Evolutionary conservation across 1,284 basidiomycete genomes (phyloP).

Genomic region (Irpex rosettiformis): DNA sequence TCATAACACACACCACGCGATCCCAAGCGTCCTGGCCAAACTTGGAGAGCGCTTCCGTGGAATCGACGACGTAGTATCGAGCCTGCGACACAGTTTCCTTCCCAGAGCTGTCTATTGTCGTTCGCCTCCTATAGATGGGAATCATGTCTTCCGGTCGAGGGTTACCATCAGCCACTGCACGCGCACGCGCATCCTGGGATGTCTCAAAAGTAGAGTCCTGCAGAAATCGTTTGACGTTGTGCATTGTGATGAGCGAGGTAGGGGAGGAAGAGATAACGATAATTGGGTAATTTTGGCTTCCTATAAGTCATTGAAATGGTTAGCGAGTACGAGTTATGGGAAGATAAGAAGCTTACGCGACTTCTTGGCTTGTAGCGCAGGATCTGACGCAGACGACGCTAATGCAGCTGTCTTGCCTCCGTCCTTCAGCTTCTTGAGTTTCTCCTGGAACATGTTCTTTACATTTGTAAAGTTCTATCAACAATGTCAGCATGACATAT

Average conservation of each 20-base stretch:
- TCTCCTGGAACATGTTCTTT: slow-evolving; percentile 58
- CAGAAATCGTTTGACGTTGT: slow-evolving; percentile 93
- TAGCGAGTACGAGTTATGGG: background rate
- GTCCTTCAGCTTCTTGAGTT: slow-evolving; percentile 73
- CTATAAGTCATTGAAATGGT: background rate
- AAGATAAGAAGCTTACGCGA: slow-evolving; percentile 44
- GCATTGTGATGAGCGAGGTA: slow-evolving; percentile 94
- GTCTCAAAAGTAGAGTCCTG: slow-evolving; percentile 89
- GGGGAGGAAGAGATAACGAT: slow-evolving; percentile 97
- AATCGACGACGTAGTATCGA: slow-evolving; percentile 86
- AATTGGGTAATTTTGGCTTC: slow-evolving; percentile 64
- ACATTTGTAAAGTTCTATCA: slow-evolving; percentile 71
- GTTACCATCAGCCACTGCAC: slow-evolving; percentile 69
- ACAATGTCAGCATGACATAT: background rate
- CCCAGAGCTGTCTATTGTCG: slow-evolving; percentile 52
- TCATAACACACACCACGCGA: slow-evolving; percentile 94
- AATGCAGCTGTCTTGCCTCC: slow-evolving; percentile 48
- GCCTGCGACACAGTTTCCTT: slow-evolving; percentile 39
- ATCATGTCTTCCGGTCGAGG: slow-evolving; percentile 80
- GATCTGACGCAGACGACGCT: slow-evolving; percentile 37
- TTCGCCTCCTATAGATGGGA: slow-evolving; percentile 75
- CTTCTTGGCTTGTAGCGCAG: slow-evolving; percentile 58
- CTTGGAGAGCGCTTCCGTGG: slow-evolving; percentile 87
- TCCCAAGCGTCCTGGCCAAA: slow-evolving; percentile 94
- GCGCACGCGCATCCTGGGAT: slow-evolving; percentile 69